A percentile compares a stretch with the other conserved stretches of the same genome.
Conservation (phyloP, 1,139 yeast species). For the Taiozyma onychis region DNA sequence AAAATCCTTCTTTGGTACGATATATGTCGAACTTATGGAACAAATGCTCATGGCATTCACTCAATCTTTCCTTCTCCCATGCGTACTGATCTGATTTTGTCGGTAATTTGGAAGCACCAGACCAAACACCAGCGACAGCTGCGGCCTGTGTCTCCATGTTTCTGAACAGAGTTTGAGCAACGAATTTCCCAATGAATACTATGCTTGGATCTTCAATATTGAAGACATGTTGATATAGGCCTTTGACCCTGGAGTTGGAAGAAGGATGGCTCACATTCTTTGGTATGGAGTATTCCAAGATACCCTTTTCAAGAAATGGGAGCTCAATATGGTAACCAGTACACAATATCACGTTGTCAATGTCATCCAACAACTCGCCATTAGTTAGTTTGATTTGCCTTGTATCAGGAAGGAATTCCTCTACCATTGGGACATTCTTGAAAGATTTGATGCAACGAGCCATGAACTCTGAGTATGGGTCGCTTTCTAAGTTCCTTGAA, state of each 20-base stretch:
- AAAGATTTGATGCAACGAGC: slow-evolving; percentile 24
- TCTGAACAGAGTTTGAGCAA: slow-evolving; percentile 53
- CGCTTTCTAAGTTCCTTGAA: slow-evolving; percentile 27
- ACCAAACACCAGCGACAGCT: slow-evolving; percentile 49
- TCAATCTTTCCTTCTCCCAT: slow-evolving; percentile 11
- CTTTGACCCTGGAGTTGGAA: slow-evolving; percentile 40
- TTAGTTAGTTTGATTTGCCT: slow-evolving; percentile 27
- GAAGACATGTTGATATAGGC: slow-evolving; percentile 48
- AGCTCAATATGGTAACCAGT: slow-evolving; percentile 36
- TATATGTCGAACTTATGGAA: slow-evolving; percentile 27
- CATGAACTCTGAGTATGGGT: slow-evolving; percentile 21
- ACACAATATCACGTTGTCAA: slow-evolving; percentile 36
- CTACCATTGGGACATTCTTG: slow-evolving; percentile 31
- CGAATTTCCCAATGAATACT: slow-evolving; percentile 46
- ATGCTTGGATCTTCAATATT: slow-evolving; percentile 51
- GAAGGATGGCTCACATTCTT: slow-evolving; percentile 19
- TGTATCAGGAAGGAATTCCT: slow-evolving; percentile 20
- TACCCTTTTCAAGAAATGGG: slow-evolving; percentile 27
- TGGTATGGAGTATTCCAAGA: slow-evolving; percentile 7
- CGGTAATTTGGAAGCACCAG: slow-evolving; percentile 42
- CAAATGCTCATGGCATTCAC: slow-evolving; percentile 13
- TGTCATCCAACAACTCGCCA: slow-evolving; percentile 27
- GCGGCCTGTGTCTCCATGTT: slow-evolving; percentile 55
- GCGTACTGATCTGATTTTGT: slow-evolving; percentile 24
- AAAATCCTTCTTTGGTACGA: slow-evolving; percentile 23